Percentiles rank a stretch among this genome's conserved stretches.
Conservation (phyloP, 768 basidiomycete species). For the Myochromella boudieri region DNA sequence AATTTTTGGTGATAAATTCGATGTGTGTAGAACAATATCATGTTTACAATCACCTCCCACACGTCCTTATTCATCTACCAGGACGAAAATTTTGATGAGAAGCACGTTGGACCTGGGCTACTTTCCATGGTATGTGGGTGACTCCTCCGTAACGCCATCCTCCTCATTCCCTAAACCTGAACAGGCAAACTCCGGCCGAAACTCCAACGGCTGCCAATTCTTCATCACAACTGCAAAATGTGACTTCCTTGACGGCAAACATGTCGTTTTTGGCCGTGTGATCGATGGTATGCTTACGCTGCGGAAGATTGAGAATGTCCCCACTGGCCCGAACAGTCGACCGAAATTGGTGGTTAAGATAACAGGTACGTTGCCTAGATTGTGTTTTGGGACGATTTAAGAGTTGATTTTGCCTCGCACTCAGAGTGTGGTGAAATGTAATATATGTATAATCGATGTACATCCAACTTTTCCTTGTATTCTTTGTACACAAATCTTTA, state of each 20-base stretch:
- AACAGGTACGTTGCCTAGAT: slow-evolving; percentile 47
- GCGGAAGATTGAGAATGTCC: slow-evolving; percentile 94
- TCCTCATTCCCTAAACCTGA: background rate
- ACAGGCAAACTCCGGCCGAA: slow-evolving; percentile 92
- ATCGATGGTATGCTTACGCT: slow-evolving; percentile 94
- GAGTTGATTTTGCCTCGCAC: slow-evolving; percentile 11
- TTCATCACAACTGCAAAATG: slow-evolving; percentile 96
- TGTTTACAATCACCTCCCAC: no score
- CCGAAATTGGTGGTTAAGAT: slow-evolving; percentile 90
- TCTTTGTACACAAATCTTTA: no score
- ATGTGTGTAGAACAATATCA: no score
- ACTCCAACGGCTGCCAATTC: slow-evolving; percentile 97
- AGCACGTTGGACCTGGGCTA: slow-evolving; percentile 83
- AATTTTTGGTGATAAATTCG: slow-evolving; percentile 95
- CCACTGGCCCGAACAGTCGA: slow-evolving; percentile 87
- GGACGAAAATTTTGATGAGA: slow-evolving; percentile 95
- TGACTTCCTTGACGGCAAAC: slow-evolving; percentile 94
- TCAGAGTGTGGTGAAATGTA: slow-evolving; percentile 17
- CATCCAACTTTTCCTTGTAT: no score
- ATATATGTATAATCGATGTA: background rate
- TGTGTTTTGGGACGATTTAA: slow-evolving; percentile 54
- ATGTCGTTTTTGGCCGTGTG: slow-evolving; percentile 90
- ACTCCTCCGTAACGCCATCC: background rate
- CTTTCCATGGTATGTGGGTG: slow-evolving; percentile 78
- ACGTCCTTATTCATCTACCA: slow-evolving; percentile 31